phyloP scores from a whole-genome alignment of 1,284 basidiomycete genomes.

The Leccinum variabile region DNA sequence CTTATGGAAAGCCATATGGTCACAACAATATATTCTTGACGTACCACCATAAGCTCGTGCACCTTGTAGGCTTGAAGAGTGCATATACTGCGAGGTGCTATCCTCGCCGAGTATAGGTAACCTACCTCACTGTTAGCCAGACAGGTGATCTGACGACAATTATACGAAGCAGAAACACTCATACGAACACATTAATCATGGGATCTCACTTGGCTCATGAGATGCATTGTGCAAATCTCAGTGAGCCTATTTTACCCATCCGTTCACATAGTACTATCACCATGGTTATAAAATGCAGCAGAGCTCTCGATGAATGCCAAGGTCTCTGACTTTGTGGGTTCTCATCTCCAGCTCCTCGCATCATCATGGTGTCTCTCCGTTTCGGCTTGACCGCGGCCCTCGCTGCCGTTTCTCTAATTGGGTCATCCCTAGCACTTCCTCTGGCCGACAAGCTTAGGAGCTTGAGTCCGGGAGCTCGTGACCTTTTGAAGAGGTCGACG shows the following conservation, averaged over 20 bases:
- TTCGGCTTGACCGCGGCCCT: background rate
- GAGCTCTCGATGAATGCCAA: background rate
- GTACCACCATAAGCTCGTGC: background rate
- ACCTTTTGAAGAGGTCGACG: constrained; percentile 14
- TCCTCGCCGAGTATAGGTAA: no score
- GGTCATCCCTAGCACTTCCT: constrained; percentile 4
- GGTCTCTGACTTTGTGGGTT: background rate
- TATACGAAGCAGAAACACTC: background rate
- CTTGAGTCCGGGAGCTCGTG: constrained; percentile 12
- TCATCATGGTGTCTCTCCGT: constrained; percentile 7
- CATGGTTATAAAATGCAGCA: constrained; percentile 3
- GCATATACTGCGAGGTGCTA: background rate
- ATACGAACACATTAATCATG: background rate
- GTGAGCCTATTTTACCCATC: background rate
- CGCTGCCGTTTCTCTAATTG: background rate
- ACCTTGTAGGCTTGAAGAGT: background rate
- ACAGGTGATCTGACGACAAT: background rate
- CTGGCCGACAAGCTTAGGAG: constrained; percentile 9
- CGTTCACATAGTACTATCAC: background rate
- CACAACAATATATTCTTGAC: background rate
- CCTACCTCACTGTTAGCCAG: background rate
- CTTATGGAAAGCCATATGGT: constrained; percentile 1
- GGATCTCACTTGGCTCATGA: background rate
- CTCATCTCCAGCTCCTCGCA: background rate
- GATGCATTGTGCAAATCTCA: background rate